A percentile compares a stretch with the other conserved stretches of the same genome.
Conservation (phyloP, 139 green algal species). For the Ettlia oleoabundans region DNA sequence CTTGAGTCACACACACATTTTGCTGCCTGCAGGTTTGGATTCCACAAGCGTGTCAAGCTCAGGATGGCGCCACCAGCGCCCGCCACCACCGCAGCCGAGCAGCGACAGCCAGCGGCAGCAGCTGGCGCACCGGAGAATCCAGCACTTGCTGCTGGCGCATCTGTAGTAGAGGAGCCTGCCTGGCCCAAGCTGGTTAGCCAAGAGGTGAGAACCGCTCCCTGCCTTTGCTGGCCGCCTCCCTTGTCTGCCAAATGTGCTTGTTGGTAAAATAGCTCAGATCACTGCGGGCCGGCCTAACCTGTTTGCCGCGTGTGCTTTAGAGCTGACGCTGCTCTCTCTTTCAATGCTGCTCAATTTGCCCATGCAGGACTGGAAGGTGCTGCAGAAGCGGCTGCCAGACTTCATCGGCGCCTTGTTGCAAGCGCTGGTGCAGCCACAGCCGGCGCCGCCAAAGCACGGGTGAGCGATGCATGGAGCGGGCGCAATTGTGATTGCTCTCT, state of each 20-base stretch:
- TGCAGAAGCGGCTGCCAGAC: background rate
- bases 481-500: too few species aligned
- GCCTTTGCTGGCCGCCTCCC: too few species aligned
- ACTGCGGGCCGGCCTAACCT: background rate
- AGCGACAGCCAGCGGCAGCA: background rate
- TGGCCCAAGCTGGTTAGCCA: background rate
- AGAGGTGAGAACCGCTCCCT: background rate
- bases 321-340: background rate
- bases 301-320: background rate
- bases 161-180: background rate
- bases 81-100: background rate
- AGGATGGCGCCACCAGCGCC: background rate
- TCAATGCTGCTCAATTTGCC: background rate
- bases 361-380: background rate
- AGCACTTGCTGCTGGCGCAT: background rate
- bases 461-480: background rate
- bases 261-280: too few species aligned
- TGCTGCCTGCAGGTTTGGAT: background rate
- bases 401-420: background rate
- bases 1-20: too few species aligned
- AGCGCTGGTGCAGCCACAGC: background rate
- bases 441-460: background rate
- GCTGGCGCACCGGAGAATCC: background rate
- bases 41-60: background rate
- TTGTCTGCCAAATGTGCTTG: too few species aligned